phyloP scores from a whole-genome alignment of 1,139 yeast genomes.

The Candida pseudocylindracea region DNA sequence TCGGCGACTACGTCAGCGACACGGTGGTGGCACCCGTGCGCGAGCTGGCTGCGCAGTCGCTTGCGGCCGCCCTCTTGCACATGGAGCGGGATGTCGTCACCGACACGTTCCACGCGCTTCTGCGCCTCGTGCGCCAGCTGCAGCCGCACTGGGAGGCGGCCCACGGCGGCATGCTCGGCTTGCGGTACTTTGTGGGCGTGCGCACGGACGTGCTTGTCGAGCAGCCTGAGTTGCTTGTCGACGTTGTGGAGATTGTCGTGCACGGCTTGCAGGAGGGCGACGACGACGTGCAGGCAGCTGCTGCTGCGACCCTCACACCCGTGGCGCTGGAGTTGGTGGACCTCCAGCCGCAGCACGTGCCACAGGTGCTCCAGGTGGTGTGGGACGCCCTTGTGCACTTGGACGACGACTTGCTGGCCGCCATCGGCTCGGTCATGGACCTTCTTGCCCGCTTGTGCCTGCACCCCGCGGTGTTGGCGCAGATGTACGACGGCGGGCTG shows the following conservation, averaged over 20 bases:
- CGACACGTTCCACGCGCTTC: slow-evolving; percentile 42
- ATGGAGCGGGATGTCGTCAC: slow-evolving; percentile 28
- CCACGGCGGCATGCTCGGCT: slow-evolving; percentile 93
- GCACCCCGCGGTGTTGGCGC: slow-evolving; percentile 52
- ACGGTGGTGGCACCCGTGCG: slow-evolving; percentile 97
- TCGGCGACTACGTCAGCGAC: slow-evolving; percentile 94
- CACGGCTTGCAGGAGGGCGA: slow-evolving; percentile 71
- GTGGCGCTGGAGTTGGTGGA: slow-evolving; percentile 69
- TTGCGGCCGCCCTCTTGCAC: slow-evolving; percentile 73
- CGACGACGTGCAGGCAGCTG: slow-evolving; percentile 94
- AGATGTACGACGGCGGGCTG: slow-evolving; percentile 34
- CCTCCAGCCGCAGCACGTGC: slow-evolving; percentile 35
- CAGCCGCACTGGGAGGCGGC: slow-evolving; percentile 68
- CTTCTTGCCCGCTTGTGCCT: slow-evolving; percentile 72
- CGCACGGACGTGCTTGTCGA: slow-evolving; percentile 53
- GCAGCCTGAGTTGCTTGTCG: slow-evolving; percentile 36
- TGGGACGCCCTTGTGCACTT: slow-evolving; percentile 78
- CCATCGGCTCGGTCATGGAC: slow-evolving; percentile 95
- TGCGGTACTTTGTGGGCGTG: slow-evolving; percentile 80
- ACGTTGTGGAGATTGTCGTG: slow-evolving; percentile 65
- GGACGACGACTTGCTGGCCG: slow-evolving; percentile 81
- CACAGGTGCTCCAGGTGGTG: slow-evolving; percentile 46
- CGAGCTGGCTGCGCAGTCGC: slow-evolving; percentile 87
- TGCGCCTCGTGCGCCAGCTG: slow-evolving; percentile 53
- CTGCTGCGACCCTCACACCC: slow-evolving; percentile 84